These are phyloP conservation scores for Wickerhamiella kazuoi DNA, from an alignment of 805 yeast species.

Conservation along the genomic window DNA sequence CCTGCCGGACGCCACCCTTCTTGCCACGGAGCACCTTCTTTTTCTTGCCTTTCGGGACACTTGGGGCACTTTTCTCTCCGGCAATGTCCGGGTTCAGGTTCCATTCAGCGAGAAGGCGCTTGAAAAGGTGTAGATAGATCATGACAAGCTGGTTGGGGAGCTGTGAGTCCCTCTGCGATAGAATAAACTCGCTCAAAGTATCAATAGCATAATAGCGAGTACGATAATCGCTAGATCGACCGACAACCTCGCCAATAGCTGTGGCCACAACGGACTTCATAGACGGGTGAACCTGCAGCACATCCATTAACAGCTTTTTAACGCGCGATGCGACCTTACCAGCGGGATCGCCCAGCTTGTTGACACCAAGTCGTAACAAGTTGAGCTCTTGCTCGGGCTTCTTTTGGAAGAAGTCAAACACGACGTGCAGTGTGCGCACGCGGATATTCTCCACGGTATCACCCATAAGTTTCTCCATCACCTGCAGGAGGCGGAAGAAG, in stretches of 20 bases:
- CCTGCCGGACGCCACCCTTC: constrained; percentile 44
- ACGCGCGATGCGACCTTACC: constrained; percentile 80
- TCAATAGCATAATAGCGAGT: constrained; percentile 75
- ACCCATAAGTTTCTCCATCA: constrained; percentile 65
- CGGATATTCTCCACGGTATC: constrained; percentile 84
- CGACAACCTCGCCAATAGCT: constrained; percentile 61
- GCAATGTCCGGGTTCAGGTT: constrained; percentile 31
- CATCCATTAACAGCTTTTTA: constrained; percentile 58
- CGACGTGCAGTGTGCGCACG: constrained; percentile 53
- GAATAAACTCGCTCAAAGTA: constrained; percentile 82
- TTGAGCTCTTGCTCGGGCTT: constrained; percentile 97
- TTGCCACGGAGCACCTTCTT: constrained; percentile 61
- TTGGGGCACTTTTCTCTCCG: constrained; percentile 21
- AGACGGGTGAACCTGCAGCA: constrained; percentile 86
- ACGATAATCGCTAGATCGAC: constrained; percentile 60
- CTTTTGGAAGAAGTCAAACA: constrained; percentile 60
- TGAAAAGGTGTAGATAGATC: constrained; percentile 75
- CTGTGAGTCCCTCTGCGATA: constrained; percentile 58
- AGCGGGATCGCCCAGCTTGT: constrained; percentile 85
- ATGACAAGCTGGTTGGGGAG: constrained; percentile 69
- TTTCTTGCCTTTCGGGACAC: constrained; percentile 24
- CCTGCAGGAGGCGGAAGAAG: constrained; percentile 58
- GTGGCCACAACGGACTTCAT: constrained; percentile 75
- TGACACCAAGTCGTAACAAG: constrained; percentile 70
- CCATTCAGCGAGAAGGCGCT: constrained; percentile 56